Evolutionary conservation across 202 grass and related monocot species (phyloP), one percentile per base, ranked within the genome.

Genomic region (Setaria viridis): DNA sequence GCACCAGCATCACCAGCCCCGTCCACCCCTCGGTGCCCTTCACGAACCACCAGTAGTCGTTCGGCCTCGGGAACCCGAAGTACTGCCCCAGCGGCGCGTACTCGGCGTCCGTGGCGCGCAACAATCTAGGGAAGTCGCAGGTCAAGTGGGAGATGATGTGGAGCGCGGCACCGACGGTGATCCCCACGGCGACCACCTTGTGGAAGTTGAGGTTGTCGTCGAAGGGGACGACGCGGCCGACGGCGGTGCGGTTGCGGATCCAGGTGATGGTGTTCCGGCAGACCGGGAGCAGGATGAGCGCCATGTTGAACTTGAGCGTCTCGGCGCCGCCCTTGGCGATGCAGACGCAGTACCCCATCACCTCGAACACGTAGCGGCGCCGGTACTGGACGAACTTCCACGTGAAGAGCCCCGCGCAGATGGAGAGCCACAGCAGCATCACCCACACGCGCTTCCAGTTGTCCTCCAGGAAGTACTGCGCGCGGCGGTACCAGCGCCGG

Each of bases 281-380:
- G 1, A 98, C 90, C 0, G 96, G 96, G 19, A 98, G 88, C n/a
- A 98, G 85, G 87, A 92, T 89, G 42, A 98, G 82, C 11, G 96
- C 96, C 96, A 98, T 98, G 86, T 98, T 98, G 84, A 98, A 98
- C 86, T 98, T 98, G 67, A 95, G 88, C 66, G 91, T 94, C 86
- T 98, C 93, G 34, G 96, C 93, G 63, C 87, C 96, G 67, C 93
- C 96, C 76, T 94, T 98, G 45, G 96, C 93, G 12, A 90, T 83
- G 86, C 95, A 98, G 49, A 98, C 93, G 80, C 95, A 98, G 82
- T 95, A 99, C 30, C 96, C 96, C 93, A 99, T 99, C 43, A 94
- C 85, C 11, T 92, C 2, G 79, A 86, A 99, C 29, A 91, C 91
- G 14, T 74, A 87, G 7, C 88, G 93, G 1, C 11, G 63, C 0